Evolutionary conservation across 768 basidiomycete genomes (phyloP).

Genomic region (Tephrocybe rancida): DNA sequence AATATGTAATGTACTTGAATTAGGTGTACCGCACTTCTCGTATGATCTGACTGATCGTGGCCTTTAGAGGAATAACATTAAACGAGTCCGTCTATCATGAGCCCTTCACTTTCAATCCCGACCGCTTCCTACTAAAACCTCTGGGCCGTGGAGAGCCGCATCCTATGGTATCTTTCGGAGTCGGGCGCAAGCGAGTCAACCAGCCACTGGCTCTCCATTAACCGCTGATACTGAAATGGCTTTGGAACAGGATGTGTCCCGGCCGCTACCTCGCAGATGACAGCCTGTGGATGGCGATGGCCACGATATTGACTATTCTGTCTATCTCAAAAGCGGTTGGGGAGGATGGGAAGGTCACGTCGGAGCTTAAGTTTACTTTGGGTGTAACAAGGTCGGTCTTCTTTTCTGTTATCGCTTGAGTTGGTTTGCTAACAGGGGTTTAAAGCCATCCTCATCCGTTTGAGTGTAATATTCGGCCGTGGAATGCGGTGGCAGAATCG

Average conservation of each 20-base stretch:
- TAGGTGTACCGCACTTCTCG: slow-evolving; percentile 18
- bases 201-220: not conserved
- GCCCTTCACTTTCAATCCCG: slow-evolving; percentile 12
- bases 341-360: slow-evolving; percentile 25
- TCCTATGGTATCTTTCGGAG: slow-evolving; percentile 9
- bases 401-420: not conserved
- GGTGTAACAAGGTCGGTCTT: slow-evolving; percentile 5
- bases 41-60: not conserved
- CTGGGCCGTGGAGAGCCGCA: slow-evolving; percentile 13
- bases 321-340: slow-evolving; percentile 28
- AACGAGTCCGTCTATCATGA: slow-evolving; percentile 15
- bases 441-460: slow-evolving; percentile 9
- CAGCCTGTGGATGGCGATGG: no score
- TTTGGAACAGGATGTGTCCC: slow-evolving; percentile 25
- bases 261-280: slow-evolving; percentile 26
- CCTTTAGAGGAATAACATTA: slow-evolving; percentile 13
- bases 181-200: slow-evolving; percentile 16
- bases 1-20: no score
- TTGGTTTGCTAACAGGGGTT: not conserved
- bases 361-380: slow-evolving; percentile 1
- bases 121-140: slow-evolving; percentile 14
- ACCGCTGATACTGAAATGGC: not conserved
- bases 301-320: no score
- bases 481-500: not conserved
- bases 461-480: slow-evolving; percentile 11